Evolutionary conservation across 2,329 filamentous ascomycete genomes (phyloP).

Genomic region (Cercospora citrullina): DNA sequence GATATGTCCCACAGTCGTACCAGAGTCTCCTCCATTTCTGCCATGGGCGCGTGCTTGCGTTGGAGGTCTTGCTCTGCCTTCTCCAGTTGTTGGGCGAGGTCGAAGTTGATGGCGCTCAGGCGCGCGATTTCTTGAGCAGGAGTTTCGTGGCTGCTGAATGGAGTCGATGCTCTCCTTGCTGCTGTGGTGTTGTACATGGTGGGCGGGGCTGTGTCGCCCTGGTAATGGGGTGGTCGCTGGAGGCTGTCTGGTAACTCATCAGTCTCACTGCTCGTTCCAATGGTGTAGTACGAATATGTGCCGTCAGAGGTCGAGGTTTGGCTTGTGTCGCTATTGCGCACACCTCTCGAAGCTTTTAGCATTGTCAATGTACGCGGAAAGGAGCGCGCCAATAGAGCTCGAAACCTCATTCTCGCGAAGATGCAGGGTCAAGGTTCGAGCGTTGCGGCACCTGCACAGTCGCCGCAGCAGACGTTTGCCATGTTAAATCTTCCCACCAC

Average conservation of each 20-base stretch:
- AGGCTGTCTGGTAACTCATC: not conserved
- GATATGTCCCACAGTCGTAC: not conserved
- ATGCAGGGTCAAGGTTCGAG: not conserved
- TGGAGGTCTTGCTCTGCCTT: constrained; percentile 1
- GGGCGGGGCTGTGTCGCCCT: not conserved
- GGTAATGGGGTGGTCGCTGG: not conserved
- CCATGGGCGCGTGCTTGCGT: not conserved
- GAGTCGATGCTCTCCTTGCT: not conserved
- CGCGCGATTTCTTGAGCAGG: not conserved
- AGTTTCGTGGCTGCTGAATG: not conserved
- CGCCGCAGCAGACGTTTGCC: not conserved
- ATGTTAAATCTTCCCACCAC: not conserved
- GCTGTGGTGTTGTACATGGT: not conserved
- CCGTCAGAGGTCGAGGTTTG: not conserved
- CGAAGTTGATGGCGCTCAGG: not conserved
- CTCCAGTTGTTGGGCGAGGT: constrained; percentile 4
- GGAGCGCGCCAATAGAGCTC: not conserved
- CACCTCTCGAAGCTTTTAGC: not conserved
- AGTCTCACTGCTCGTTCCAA: not conserved
- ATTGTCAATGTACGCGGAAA: not conserved
- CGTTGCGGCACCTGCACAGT: not conserved
- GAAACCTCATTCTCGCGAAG: not conserved
- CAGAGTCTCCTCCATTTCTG: not conserved
- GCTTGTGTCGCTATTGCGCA: not conserved
- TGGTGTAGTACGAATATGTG: not conserved